Base-by-base conservation (phyloP, 2,329 filamentous ascomycete genomes). In the Leptosphaerulina australis region DNA sequence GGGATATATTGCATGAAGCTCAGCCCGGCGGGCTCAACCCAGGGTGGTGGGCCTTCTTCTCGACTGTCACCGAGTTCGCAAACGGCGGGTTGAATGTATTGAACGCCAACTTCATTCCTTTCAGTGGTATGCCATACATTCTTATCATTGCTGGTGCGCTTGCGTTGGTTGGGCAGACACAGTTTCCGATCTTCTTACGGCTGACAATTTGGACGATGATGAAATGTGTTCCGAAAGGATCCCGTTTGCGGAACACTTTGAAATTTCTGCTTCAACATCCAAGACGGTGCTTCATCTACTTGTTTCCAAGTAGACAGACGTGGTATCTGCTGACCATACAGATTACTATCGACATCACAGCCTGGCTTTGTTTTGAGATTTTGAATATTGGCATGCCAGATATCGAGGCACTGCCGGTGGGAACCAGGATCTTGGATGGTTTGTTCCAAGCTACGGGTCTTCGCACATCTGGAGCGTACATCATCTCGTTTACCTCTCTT, bases 311-410 rank as follows among this genome's bases (percentile, higher is more conserved):
- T 2, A 76, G 79, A 0, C 81, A 83, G 39, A 88, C 86, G 0
- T 88, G 85, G 82, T 88, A 84, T 76, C 76, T 89, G 0, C 70
- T 87, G 8, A 81, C 80, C 37, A 83, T 86, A 53, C 77, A 88
- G 5, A 64, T 86, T 3, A 59, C 79, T 10, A 79, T 88, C 12
- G 87, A 87, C 48, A 77, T 80, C 0, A 78, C 84, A 14, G 84
- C 88, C 57, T 88, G 85, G 86, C 75, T 81, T 0, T 79, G 80
- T 0, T 88, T 88, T 55, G 84, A 87, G 65, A 71, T 88, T 3
- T 74, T 89, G 2, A 86, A 88, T 36, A 77, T 88, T 31, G 81
- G 82, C 1, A 87, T 88, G 57, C 70, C 78, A 1, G 75, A 76
- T 1, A 75, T 88, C 0, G 75, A 81, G 22, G 63, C 66, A 4